phyloP scores from a whole-genome alignment of 2,329 filamentous ascomycete genomes.

The Huntiella bhutanensis region DNA sequence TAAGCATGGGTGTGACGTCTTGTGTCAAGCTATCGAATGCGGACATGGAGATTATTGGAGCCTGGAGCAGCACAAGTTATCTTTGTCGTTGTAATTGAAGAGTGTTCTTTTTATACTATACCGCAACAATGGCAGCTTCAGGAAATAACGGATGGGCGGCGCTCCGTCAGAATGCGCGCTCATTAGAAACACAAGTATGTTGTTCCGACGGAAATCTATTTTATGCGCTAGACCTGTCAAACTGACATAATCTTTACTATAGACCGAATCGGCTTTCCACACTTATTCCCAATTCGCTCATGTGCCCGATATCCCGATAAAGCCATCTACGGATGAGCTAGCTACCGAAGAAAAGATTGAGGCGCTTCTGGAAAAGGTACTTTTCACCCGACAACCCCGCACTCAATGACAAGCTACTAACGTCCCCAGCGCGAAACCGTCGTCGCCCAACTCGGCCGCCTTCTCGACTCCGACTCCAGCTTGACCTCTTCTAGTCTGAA shows the following conservation, averaged over 20 bases:
- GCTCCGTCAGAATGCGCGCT: constrained; percentile 77
- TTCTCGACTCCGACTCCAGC: constrained; percentile 80
- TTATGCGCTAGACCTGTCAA: no score
- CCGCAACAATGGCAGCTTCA: constrained; percentile 8
- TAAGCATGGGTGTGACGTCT: constrained; percentile 9
- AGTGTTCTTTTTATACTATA: neutral
- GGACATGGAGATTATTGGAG: constrained; percentile 7
- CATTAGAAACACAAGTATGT: constrained; percentile 71
- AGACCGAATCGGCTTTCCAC: constrained; percentile 75
- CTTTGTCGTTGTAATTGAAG: neutral
- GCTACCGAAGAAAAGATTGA: constrained; percentile 64
- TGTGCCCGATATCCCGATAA: constrained; percentile 56
- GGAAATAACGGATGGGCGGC: constrained; percentile 68
- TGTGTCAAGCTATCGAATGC: neutral
- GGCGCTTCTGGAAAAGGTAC: constrained; percentile 66
- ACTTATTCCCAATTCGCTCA: constrained; percentile 83
- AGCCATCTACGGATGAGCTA: constrained; percentile 70
- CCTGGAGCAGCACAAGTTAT: constrained; percentile 8
- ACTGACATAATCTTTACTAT: neutral
- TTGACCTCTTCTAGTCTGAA: constrained; percentile 85
- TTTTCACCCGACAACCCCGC: constrained; percentile 6
- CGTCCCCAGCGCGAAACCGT: constrained; percentile 53
- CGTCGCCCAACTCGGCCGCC: constrained; percentile 63
- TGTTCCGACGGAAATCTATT: neutral
- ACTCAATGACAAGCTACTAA: constrained; percentile 6